phyloP scores from a whole-genome alignment of 1,139 yeast species.

The Yamadazyma blattariae region DNA sequence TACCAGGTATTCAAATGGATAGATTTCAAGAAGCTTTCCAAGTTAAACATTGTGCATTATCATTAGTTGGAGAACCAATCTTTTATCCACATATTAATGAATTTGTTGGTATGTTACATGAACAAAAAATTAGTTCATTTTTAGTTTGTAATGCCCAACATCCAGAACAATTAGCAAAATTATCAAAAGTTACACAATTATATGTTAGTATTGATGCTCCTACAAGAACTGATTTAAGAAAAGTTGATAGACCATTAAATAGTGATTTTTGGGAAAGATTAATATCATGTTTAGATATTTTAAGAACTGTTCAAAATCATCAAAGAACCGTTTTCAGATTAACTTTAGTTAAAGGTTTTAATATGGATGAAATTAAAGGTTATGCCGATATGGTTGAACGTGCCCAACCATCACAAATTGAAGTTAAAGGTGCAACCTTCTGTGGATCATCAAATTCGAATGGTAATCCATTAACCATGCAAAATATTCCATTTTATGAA shows the following conservation, averaged over 20 bases:
- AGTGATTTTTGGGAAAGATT: slow-evolving; percentile 93
- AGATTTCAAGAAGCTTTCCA: slow-evolving; percentile 88
- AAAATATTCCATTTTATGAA: slow-evolving; percentile 90
- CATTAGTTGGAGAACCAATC: slow-evolving; percentile 92
- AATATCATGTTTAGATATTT: slow-evolving; percentile 73
- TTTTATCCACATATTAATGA: slow-evolving; percentile 89
- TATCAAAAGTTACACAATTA: slow-evolving; percentile 80
- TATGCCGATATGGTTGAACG: slow-evolving; percentile 85
- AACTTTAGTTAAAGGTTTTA: slow-evolving; percentile 89
- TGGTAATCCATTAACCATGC: slow-evolving; percentile 91
- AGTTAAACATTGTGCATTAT: slow-evolving; percentile 87
- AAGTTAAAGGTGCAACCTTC: slow-evolving; percentile 91
- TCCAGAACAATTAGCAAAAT: slow-evolving; percentile 71
- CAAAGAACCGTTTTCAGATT: slow-evolving; percentile 91
- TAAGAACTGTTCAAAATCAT: slow-evolving; percentile 66
- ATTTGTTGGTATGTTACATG: slow-evolving; percentile 77
- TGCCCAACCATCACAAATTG: slow-evolving; percentile 85
- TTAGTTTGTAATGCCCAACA: slow-evolving; percentile 95
- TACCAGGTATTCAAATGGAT: slow-evolving; percentile 89
- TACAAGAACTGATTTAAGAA: slow-evolving; percentile 72
- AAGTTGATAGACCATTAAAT: slow-evolving; percentile 84
- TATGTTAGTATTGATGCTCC: slow-evolving; percentile 94
- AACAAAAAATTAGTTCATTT: slow-evolving; percentile 75
- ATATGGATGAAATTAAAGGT: slow-evolving; percentile 77
- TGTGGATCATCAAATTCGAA: slow-evolving; percentile 82